Base-by-base conservation (phyloP, 2,329 filamentous ascomycete species). In the Colletotrichum sublineola region DNA sequence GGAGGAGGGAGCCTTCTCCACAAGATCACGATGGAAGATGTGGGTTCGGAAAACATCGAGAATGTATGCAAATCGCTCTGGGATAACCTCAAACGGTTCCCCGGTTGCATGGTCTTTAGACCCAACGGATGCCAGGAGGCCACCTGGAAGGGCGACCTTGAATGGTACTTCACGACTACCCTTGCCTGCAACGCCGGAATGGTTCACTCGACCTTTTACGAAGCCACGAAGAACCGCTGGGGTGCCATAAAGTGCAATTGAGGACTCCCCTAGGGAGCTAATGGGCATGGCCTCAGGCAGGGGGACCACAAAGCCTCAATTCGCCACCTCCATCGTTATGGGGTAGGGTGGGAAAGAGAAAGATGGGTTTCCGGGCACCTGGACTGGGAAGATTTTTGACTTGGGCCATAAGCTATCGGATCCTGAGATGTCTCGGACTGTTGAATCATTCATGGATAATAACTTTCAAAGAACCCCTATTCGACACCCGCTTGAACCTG, bases 121-220 rank as follows among this genome's bases (percentile, higher is more conserved):
- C 57, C 57, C 29, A 33, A 60, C 18, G 57, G 57, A 24, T 60
- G 57, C 40, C 24, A 60, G 40, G 38, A 42, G 14, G 38, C 24
- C 24, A 6, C 5, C 24, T 20, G 8, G 24, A 3, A 33, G 2
- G 40, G 29, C 29, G 24, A 60, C 40, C 24, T 60, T 12, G 14
- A 31, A 5, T 60, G n/a, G 57, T 33, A 46, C 24, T 44, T 60
- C 24, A 46, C 24, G 3, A 46, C 57, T 40, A 46, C 24, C 9
- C 2, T 46, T 2, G 40, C 6, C 7, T 60, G 57, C 57, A 31
- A 24, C 24, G 5, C 9, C 14, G 18, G 18, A 11, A 46, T 44
- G 38, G 24, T 60, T 8, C 40, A 60, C 8, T 31, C 24, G 14
- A 40, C 57, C 15, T 60, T 46, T 20, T 46, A 29, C 3, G 57